Percentiles rank a stretch among this genome's conserved stretches.
phyloP scores from a whole-genome alignment of 140 eudicot genomes.

The Anethum foeniculum region DNA sequence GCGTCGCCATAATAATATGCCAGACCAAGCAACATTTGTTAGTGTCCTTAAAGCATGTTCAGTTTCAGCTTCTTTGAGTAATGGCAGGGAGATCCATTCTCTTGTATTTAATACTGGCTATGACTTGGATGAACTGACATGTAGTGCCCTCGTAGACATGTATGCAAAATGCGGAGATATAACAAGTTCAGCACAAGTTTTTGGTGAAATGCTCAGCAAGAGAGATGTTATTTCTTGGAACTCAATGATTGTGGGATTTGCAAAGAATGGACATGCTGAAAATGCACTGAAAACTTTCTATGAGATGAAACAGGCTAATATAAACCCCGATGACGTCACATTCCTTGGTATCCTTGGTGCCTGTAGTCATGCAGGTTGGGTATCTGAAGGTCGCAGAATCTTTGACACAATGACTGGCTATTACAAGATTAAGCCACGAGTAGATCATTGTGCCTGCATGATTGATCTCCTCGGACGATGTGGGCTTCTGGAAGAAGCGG shows the following conservation, averaged over 20 bases:
- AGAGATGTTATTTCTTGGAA: slow-evolving; percentile 78
- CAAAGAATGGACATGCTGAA: slow-evolving; percentile 72
- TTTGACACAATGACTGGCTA: slow-evolving; percentile 44
- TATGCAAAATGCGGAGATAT: slow-evolving; percentile 94
- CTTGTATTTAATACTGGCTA: slow-evolving; percentile 61
- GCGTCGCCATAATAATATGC: slow-evolving; percentile 51
- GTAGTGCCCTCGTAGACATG: slow-evolving; percentile 85
- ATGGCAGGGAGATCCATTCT: slow-evolving; percentile 64
- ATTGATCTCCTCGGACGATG: slow-evolving; percentile 85
- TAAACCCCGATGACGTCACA: slow-evolving; percentile 82
- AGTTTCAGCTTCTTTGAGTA: slow-evolving; percentile 47
- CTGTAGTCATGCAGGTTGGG: slow-evolving; percentile 83
- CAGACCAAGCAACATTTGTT: slow-evolving; percentile 92
- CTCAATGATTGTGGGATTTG: slow-evolving; percentile 88
- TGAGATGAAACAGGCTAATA: slow-evolving; percentile 44
- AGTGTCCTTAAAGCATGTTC: slow-evolving; percentile 76
- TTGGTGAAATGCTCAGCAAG: slow-evolving; percentile 52
- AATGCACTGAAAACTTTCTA: slow-evolving; percentile 48
- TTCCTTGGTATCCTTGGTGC: slow-evolving; percentile 86
- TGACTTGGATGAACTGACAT: slow-evolving; percentile 62
- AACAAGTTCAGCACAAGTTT: slow-evolving; percentile 48
- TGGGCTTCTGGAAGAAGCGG: slow-evolving; percentile 83
- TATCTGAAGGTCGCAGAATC: slow-evolving; percentile 59
- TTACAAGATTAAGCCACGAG: slow-evolving; percentile 52
- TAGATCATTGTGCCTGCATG: slow-evolving; percentile 88